Conservation (phyloP, 139 green algal genomes). For the Chlamydomonas schloesseri region DNA sequence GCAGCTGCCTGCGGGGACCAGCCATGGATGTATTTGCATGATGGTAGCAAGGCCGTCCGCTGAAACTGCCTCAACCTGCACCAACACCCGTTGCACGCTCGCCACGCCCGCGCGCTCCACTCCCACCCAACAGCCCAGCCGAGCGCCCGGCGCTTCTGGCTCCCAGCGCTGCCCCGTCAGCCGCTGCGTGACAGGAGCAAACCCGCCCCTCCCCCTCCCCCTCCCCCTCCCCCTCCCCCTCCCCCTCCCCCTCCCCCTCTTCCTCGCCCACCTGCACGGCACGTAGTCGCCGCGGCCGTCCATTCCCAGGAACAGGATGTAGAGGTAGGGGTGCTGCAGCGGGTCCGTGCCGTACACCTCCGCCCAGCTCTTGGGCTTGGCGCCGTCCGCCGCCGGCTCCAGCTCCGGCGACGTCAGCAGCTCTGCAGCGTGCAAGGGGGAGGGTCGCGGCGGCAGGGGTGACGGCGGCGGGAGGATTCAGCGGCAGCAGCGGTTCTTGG, state of each 20-base stretch:
- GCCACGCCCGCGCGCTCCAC: too few relatives aligned
- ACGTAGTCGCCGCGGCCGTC: slow-evolving; percentile 86
- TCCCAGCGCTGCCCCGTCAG: too few relatives aligned
- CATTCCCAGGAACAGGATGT: slow-evolving; percentile 85
- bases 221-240: background rate
- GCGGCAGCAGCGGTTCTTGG: too few relatives aligned
- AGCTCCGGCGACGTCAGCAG: slow-evolving; percentile 67
- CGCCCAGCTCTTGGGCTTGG: background rate
- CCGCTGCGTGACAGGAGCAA: too few relatives aligned
- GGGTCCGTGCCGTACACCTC: slow-evolving; percentile 47
- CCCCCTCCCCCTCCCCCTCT: background rate
- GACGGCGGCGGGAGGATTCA: too few relatives aligned
- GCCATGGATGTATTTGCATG: too few relatives aligned
- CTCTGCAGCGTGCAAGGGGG: slow-evolving; percentile 67
- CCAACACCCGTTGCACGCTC: too few relatives aligned
- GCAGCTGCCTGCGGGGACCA: slow-evolving; percentile 67
- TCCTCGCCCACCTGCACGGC: slow-evolving; percentile 56
- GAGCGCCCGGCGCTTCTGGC: too few relatives aligned
- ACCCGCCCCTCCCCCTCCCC: too few relatives aligned
- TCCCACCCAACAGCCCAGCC: too few relatives aligned
- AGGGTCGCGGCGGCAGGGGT: background rate
- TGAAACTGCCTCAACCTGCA: too few relatives aligned
- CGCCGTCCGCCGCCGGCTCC: slow-evolving; percentile 37
- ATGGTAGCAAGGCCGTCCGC: too few relatives aligned
- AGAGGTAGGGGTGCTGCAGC: slow-evolving; percentile 76